These are phyloP conservation scores for Acacia confusa DNA, from an alignment of 306 rosid genomes.

Conservation along the genomic window DNA sequence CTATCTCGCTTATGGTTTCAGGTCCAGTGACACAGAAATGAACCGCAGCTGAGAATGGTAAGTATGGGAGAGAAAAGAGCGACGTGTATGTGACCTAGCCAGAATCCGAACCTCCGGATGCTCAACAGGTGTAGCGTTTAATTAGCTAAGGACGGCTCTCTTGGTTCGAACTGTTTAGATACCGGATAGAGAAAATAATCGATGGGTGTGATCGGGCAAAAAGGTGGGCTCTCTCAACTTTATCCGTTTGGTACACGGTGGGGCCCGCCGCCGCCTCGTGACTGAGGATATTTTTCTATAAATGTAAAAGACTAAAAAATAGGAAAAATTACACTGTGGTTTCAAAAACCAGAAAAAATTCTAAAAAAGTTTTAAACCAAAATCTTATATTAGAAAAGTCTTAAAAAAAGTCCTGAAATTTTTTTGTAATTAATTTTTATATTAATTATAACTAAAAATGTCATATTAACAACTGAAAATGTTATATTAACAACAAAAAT, in stretches of 20 bases:
- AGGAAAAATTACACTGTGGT: too few species aligned
- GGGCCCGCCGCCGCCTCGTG: conserved; percentile 12
- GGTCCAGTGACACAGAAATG: neutral
- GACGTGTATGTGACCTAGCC: conserved; percentile 44
- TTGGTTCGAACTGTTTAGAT: conserved; percentile 32
- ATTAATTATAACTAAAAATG: too few species aligned
- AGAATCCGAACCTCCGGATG: conserved; percentile 35
- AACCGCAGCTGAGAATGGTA: conserved; percentile 2
- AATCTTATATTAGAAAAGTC: too few species aligned
- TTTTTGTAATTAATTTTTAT: too few species aligned
- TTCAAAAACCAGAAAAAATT: too few species aligned
- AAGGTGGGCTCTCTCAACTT: conserved; percentile 29
- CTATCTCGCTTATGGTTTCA: neutral
- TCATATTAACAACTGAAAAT: too few species aligned
- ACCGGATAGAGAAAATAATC: neutral
- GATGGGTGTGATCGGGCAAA: neutral
- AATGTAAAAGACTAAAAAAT: too few species aligned
- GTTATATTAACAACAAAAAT: too few species aligned
- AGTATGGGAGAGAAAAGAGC: conserved; percentile 32
- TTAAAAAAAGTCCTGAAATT: too few species aligned
- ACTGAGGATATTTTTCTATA: neutral
- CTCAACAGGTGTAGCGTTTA: conserved; percentile 41
- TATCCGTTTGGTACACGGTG: conserved; percentile 26
- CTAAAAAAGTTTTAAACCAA: too few species aligned
- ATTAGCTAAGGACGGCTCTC: neutral